A percentile compares a stretch with the other conserved stretches of the same genome.
phyloP scores from a whole-genome alignment of 2,329 filamentous ascomycete genomes.

The Torrubiella hemipterigena region DNA sequence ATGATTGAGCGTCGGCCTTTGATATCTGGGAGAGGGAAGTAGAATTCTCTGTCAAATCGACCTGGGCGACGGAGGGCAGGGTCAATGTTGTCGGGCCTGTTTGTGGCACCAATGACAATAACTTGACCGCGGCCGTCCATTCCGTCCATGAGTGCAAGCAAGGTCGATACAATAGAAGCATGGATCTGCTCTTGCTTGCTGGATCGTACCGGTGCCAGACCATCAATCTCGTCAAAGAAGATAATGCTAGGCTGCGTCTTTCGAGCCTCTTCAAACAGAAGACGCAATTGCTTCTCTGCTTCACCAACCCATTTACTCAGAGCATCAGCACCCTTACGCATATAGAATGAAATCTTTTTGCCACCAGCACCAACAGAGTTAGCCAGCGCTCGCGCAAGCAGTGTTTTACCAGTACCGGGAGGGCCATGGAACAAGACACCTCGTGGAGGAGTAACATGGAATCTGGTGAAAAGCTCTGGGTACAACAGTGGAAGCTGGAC shows the following conservation, averaged over 20 bases:
- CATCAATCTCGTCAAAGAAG: slow-evolving; percentile 98
- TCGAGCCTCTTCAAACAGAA: slow-evolving; percentile 90
- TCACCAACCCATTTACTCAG: slow-evolving; percentile 99
- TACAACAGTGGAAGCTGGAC: slow-evolving; percentile 89
- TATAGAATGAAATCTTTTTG: slow-evolving; percentile 95
- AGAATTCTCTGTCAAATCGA: slow-evolving; percentile 94
- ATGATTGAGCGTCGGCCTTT: slow-evolving; percentile 76
- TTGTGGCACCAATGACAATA: slow-evolving; percentile 97
- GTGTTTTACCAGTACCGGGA: slow-evolving; percentile 92
- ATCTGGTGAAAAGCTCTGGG: slow-evolving; percentile 82
- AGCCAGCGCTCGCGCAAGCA: slow-evolving; percentile 86
- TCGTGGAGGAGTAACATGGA: slow-evolving; percentile 86
- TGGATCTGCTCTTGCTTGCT: slow-evolving; percentile 99
- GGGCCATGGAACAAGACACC: slow-evolving; percentile 96
- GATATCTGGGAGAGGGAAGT: slow-evolving; percentile 82
- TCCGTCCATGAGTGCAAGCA: slow-evolving; percentile 91
- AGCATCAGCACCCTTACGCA: slow-evolving; percentile 96
- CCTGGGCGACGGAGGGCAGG: slow-evolving; percentile 89
- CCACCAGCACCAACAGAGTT: slow-evolving; percentile 83
- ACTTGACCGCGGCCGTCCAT: slow-evolving; percentile 98
- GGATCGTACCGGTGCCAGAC: slow-evolving; percentile 85
- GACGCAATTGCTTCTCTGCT: slow-evolving; percentile 83
- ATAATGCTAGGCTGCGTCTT: slow-evolving; percentile 98
- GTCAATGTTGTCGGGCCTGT: slow-evolving; percentile 91
- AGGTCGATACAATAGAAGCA: slow-evolving; percentile 88